Base-by-base conservation (phyloP, 306 rosid genomes). In the Biancaea sappan region DNA sequence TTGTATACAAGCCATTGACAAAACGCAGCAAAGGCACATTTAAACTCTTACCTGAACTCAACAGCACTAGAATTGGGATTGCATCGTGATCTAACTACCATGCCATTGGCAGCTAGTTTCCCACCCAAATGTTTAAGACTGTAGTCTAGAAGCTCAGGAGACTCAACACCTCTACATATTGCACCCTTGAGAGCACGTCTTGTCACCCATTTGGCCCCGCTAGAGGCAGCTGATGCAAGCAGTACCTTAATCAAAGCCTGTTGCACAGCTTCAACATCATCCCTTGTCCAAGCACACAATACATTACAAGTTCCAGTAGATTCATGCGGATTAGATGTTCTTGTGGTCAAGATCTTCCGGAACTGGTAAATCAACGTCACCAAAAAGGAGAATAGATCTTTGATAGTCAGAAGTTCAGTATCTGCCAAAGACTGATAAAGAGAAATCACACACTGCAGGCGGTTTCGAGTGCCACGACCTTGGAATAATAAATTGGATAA, bases 71-170 rank as follows among this genome's bases (percentile, higher is more conserved):
- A 79, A 40, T 11, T 2, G 2, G 87, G 88, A 75, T 82, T 88
- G 82, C 85, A 88, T 32, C 75, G 83, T 8, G 86, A 69, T 14
- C 53, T 10, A 66, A 90, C 83, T 2, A 84, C 82, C 87, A 79
- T 65, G 48, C 87, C 89, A 66, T 77, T 80, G 68, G 77, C 68
- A 56, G 87, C 83, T 28, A 70, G 38, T 76, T 70, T 82, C 6
- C 96, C 96, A 31, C 69, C 81, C 40, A 90, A 75, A 74, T 86
- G 86, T 74, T 84, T 81, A 26, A 90, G 85, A 78, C 88, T 41
- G 50, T 81, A 90, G 66, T 86, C 93, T 43, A 90, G 75, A 77
- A 90, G 90, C 86, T 85, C 88, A 1, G 77, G 80, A 44, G 93
- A 84, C 21, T 89, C 64, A 11, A 72, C 76, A 34, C 86, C 65